Evolutionary conservation across 768 basidiomycete genomes (phyloP).

Genomic region (Saitozyma podzolica): DNA sequence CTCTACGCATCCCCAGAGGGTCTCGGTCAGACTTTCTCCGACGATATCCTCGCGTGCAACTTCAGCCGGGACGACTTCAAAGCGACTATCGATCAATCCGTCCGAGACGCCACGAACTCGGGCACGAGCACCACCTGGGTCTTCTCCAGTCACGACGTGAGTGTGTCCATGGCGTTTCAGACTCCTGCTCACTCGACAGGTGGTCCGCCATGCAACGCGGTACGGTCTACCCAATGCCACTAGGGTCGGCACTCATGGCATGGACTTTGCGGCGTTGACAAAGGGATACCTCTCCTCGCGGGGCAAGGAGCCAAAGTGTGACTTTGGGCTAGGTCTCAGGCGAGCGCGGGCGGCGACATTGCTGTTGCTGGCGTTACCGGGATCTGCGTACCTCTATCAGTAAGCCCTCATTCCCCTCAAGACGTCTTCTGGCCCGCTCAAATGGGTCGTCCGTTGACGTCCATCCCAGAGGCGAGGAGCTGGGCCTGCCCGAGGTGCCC

Average conservation of each 20-base stretch:
- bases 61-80: constrained; percentile 27
- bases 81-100: constrained; percentile 16
- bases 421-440: background rate
- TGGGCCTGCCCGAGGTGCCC: constrained; percentile 35
- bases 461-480: constrained; percentile 34
- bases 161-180: background rate
- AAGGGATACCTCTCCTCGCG: constrained; percentile 7
- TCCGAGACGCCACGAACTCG: constrained; percentile 9
- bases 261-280: constrained; percentile 1
- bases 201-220: constrained; percentile 39
- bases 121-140: constrained; percentile 36
- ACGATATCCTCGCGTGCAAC: constrained; percentile 38
- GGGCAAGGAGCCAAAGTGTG: constrained; percentile 16
- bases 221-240: constrained; percentile 27
- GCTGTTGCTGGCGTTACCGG: constrained; percentile 38
- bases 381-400: constrained; percentile 44
- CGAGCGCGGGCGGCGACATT: constrained; percentile 34
- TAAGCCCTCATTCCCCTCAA: constrained; percentile 8
- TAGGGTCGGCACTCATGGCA: background rate
- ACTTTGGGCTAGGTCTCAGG: constrained; percentile 22
- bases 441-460: background rate
- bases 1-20: constrained; percentile 32
- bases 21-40: constrained; percentile 41
- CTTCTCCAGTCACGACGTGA: constrained; percentile 32
- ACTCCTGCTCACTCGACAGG: constrained; percentile 10